Evolutionary conservation across 805 yeast species (phyloP).

Genomic region (Cyberlindnera nakhonratchasimensis): DNA sequence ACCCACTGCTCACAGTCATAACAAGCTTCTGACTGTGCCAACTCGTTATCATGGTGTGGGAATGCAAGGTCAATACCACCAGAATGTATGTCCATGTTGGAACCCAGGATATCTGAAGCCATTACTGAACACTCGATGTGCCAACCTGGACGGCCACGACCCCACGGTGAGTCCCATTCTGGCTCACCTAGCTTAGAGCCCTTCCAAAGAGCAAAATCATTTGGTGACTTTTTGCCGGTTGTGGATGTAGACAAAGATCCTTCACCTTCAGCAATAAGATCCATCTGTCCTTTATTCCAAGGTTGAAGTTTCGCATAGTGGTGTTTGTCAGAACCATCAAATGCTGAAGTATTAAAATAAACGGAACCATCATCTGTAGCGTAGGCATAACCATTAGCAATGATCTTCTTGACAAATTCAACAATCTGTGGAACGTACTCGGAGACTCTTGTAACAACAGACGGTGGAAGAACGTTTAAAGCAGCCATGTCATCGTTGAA

Average conservation of each 20-base stretch:
- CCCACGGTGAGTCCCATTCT: constrained; percentile 94
- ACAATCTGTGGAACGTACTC: constrained; percentile 95
- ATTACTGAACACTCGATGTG: constrained; percentile 98
- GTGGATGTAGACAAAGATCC: constrained; percentile 65
- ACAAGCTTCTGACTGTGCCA: constrained; percentile 95
- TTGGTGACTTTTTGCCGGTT: constrained; percentile 63
- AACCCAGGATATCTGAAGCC: constrained; percentile 89
- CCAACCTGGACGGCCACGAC: constrained; percentile 98
- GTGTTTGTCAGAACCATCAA: constrained; percentile 70
- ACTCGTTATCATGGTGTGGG: constrained; percentile 98
- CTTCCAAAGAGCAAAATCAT: constrained; percentile 97
- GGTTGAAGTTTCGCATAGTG: constrained; percentile 96
- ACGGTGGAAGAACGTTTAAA: constrained; percentile 81
- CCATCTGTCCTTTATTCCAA: constrained; percentile 90
- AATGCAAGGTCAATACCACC: constrained; percentile 97
- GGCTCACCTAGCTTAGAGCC: constrained; percentile 97
- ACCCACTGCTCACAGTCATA: constrained; percentile 93
- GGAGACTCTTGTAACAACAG: constrained; percentile 88
- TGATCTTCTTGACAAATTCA: constrained; percentile 68
- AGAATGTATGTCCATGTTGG: constrained; percentile 86
- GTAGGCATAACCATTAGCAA: constrained; percentile 81
- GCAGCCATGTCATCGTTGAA: constrained; percentile 82
- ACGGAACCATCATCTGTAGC: constrained; percentile 85
- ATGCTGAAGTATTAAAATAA: constrained; percentile 86
- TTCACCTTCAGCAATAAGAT: constrained; percentile 89